Evolutionary conservation across 1,139 yeast species (phyloP).

Genomic region (Blastobotrys aristatus): DNA sequence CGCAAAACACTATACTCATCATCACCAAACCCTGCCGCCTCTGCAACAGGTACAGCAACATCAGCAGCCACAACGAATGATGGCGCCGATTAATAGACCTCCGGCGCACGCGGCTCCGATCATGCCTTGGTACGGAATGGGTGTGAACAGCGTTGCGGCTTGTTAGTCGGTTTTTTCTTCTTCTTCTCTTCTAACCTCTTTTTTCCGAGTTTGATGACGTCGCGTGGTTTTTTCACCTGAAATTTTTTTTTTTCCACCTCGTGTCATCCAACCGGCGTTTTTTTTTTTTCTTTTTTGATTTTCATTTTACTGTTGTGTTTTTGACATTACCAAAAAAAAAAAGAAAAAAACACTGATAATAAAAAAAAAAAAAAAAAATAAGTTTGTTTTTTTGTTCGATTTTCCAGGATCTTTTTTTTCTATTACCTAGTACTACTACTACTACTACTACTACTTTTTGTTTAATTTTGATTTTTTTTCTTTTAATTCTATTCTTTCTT

Average conservation of each 20-base stretch:
- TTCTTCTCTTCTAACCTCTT: conserved; percentile 7
- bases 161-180: conserved; percentile 3
- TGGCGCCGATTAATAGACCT: background rate
- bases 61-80: background rate
- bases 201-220: conserved; percentile 1
- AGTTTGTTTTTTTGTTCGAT: background rate
- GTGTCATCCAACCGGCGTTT: no score
- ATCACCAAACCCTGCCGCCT: conserved; percentile 2
- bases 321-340: background rate
- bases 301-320: conserved; percentile 5
- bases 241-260: background rate
- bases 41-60: background rate
- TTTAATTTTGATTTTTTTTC: conserved; percentile 7
- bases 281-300: conserved; percentile 5
- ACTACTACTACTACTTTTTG: background rate
- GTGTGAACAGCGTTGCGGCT: conserved; percentile 11
- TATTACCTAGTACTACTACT: background rate
- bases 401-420: background rate
- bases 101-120: conserved; percentile 3
- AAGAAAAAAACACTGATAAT: background rate
- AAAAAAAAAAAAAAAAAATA: conserved; percentile 4
- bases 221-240: no score
- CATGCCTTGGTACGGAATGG: conserved; percentile 10
- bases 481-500: background rate
- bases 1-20: no score